Evolutionary conservation across 441 rosid species (phyloP).

Genomic region (Mallotus japonicus): DNA sequence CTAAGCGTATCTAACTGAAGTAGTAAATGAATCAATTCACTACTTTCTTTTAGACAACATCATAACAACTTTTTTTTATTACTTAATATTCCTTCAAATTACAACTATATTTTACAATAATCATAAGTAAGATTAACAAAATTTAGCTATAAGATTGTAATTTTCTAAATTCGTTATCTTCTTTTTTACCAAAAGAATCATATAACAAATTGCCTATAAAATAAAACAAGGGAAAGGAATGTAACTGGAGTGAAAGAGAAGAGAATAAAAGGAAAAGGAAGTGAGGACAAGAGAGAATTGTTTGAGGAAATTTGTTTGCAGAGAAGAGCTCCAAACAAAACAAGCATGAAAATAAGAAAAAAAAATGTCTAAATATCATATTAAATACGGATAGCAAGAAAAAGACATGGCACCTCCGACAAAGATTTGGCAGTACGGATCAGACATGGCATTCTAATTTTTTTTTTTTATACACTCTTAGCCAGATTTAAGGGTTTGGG

Average conservation of each 20-base stretch:
- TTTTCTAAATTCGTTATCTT: too few relatives aligned
- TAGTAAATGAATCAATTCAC: too few relatives aligned
- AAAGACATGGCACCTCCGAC: slow-evolving; percentile 38
- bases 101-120: too few relatives aligned
- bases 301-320: slow-evolving; percentile 20
- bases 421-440: slow-evolving; percentile 46
- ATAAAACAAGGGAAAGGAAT: background rate
- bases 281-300: slow-evolving; percentile 42
- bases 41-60: too few relatives aligned
- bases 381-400: background rate
- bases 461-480: too few relatives aligned
- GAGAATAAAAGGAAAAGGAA: slow-evolving; percentile 33
- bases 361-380: background rate
- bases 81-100: too few relatives aligned
- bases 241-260: slow-evolving; percentile 9
- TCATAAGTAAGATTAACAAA: too few relatives aligned
- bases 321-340: slow-evolving; percentile 18
- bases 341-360: background rate
- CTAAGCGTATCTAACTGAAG: too few relatives aligned
- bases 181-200: too few relatives aligned
- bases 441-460: slow-evolving; percentile 14
- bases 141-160: too few relatives aligned
- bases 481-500: slow-evolving; percentile 41
- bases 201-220: background rate
- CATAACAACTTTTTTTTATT: too few relatives aligned